Conservation (phyloP, 2,329 filamentous ascomycete genomes). For the Plenodomus biglobosus region DNA sequence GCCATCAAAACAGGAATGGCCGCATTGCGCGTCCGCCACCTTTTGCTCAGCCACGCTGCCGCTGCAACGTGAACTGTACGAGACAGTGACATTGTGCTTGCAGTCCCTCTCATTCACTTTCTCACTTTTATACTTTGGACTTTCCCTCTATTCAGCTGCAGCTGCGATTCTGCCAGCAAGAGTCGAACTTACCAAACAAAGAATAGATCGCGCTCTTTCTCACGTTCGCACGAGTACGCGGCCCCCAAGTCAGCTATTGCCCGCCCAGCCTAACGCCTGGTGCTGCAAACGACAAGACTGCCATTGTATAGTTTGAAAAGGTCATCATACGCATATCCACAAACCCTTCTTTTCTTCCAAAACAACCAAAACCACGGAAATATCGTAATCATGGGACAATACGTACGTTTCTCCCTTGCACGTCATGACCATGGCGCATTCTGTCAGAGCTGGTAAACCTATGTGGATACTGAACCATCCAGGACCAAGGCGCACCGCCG, state of each 20-base stretch:
- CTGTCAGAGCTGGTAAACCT: too few relatives aligned
- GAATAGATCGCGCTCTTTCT: too few relatives aligned
- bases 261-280: neutral
- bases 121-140: neutral
- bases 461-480: slow-evolving; percentile 7
- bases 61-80: neutral
- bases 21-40: slow-evolving; percentile 3
- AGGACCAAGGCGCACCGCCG: slow-evolving; percentile 37
- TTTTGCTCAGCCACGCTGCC: slow-evolving; percentile 8
- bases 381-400: neutral
- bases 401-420: neutral
- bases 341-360: too few relatives aligned
- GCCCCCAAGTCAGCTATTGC: neutral
- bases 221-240: neutral
- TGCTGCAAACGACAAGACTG: neutral
- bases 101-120: neutral
- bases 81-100: neutral
- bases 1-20: neutral
- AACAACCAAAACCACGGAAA: neutral
- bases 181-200: too few relatives aligned
- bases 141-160: too few relatives aligned
- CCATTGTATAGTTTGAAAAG: neutral
- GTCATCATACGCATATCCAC: too few relatives aligned
- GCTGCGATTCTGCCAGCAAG: too few relatives aligned
- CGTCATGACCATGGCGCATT: too few relatives aligned